Evolutionary conservation across 148 eudicot genomes (phyloP), one percentile per base, ranked within the genome.

Genomic region (Silene latifolia): DNA sequence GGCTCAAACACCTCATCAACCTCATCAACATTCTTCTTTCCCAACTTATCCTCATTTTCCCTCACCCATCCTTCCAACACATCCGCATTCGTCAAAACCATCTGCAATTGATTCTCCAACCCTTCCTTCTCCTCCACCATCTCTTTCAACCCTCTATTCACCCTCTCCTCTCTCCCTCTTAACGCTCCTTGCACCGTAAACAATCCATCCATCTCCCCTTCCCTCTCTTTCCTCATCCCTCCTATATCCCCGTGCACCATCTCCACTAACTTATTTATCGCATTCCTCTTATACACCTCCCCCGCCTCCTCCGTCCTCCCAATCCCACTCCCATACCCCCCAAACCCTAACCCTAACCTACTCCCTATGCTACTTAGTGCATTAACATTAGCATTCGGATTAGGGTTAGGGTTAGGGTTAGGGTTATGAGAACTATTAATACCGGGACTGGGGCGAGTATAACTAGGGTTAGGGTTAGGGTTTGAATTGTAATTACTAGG

Each of bases 71-170:
- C 89, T 58, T 95, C 97, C 83, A 90, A 53, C 48, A 90, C 83
- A 79, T 95, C 98, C 0, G 88, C 71, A 74, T 92, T 92, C 84
- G 82, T 92, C 86, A 86, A 85, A 71, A 95, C 86, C 89, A 89
- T 80, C 81, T 95, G 98, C 60, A 95, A 79, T 54, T 92, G 91
- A 77, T 89, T 90, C 82, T 95, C 98, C 67, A 95, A 59, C 15
- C 76, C 91, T 48, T 95, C 98, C 77, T 89, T 95, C 72, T 95
- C 97, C 19, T 84, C 96, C 62, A 69, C 80, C 98, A 92, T 90
- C 82, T 88, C 92, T 77, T 79, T 87, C 75, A 92, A 56, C 47
- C 98, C 97, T 65, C 61, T 88, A 53, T 72, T 78, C 46, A 92
- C 67, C 74, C 76, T 72, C 23, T 83, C 89, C 53, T 84, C 92